Percentiles rank a stretch among this genome's conserved stretches.
phyloP scores from a whole-genome alignment of 192 early-diverging fungal species.

The Umbelopsis sp. region DNA sequence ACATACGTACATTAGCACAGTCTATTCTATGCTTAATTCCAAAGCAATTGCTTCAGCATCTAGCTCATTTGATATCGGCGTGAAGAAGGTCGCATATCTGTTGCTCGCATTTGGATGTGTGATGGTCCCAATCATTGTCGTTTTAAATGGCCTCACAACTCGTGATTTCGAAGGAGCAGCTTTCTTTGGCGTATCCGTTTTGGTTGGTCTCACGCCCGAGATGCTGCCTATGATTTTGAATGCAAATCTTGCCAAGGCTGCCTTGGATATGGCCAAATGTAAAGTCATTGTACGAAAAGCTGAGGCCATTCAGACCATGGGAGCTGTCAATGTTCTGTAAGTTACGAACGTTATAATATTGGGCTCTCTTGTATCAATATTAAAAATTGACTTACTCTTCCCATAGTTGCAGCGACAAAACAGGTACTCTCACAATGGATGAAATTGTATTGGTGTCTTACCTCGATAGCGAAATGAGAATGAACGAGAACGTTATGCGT shows the following conservation, averaged over 20 bases:
- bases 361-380: neutral
- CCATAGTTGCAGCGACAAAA: slow-evolving; percentile 49
- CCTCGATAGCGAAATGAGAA: slow-evolving; percentile 37
- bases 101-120: slow-evolving; percentile 46
- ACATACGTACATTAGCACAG: slow-evolving; percentile 48
- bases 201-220: slow-evolving; percentile 57
- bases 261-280: slow-evolving; percentile 44
- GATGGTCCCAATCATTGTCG: slow-evolving; percentile 50
- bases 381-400: neutral
- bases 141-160: slow-evolving; percentile 46
- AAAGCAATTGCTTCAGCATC: slow-evolving; percentile 25
- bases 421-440: slow-evolving; percentile 52
- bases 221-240: slow-evolving; percentile 60
- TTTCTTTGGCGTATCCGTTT: slow-evolving; percentile 51
- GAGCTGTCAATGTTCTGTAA: slow-evolving; percentile 45
- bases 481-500: slow-evolving; percentile 28
- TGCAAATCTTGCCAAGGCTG: slow-evolving; percentile 53
- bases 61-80: slow-evolving; percentile 51
- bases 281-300: slow-evolving; percentile 53
- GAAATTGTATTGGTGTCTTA: slow-evolving; percentile 41
- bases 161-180: slow-evolving; percentile 39
- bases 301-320: slow-evolving; percentile 50
- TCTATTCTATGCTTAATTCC: slow-evolving; percentile 42
- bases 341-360: neutral
- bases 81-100: slow-evolving; percentile 49